A percentile compares a stretch with the other conserved stretches of the same genome.
Conservation (phyloP, 1,284 basidiomycete genomes). For the Termitomyces sp. region DNA sequence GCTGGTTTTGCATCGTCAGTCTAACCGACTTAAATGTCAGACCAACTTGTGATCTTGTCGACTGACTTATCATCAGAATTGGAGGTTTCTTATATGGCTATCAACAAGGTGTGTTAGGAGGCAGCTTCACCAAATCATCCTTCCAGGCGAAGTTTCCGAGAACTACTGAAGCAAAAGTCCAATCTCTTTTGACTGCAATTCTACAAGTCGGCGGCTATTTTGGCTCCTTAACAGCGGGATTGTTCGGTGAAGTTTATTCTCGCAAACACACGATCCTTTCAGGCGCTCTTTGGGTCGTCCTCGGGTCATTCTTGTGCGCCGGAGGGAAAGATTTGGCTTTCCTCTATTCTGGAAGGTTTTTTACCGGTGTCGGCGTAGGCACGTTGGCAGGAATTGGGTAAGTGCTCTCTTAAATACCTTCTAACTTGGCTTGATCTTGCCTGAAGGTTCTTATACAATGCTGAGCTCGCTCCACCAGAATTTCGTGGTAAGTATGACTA, state of each 20-base stretch:
- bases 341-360: conserved; percentile 16
- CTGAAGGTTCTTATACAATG: conserved; percentile 15
- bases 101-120: conserved; percentile 16
- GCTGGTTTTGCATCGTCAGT: conserved; percentile 17
- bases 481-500: conserved; percentile 7
- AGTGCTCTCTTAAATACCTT: not conserved
- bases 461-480: conserved; percentile 17
- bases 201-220: conserved; percentile 17
- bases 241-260: conserved; percentile 16
- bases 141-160: conserved; percentile 13
- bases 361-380: conserved; percentile 15
- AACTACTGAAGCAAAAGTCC: conserved; percentile 12
- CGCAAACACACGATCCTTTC: conserved; percentile 17
- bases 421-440: not conserved
- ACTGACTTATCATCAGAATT: conserved; percentile 5
- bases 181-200: conserved; percentile 16
- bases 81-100: conserved; percentile 17
- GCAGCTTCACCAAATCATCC: conserved; percentile 14
- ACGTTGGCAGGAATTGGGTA: conserved; percentile 16
- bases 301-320: conserved; percentile 15
- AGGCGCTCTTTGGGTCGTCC: conserved; percentile 16
- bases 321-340: conserved; percentile 15
- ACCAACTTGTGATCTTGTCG: not conserved
- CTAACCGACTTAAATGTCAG: not conserved
- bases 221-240: conserved; percentile 16